Conservation (phyloP, 177 flowering plant genomes). For the Vitis hybrid region DNA sequence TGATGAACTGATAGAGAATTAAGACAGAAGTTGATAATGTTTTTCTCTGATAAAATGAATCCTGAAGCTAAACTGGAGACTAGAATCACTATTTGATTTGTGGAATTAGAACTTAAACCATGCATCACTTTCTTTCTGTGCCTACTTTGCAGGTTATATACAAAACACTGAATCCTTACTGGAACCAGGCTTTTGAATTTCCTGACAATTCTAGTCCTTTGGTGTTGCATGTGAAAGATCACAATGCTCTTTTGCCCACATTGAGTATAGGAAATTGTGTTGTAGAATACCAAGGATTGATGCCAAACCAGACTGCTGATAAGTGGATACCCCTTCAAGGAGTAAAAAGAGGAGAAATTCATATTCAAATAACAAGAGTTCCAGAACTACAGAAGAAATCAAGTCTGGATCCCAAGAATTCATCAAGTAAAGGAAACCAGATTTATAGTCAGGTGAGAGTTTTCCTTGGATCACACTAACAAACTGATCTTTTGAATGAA, state of each 20-base stretch:
- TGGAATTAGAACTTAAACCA: neutral
- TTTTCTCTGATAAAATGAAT: too few relatives aligned
- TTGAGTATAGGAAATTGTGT: conserved; percentile 88
- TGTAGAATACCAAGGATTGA: conserved; percentile 79
- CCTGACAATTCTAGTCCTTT: conserved; percentile 77
- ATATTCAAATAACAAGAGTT: conserved; percentile 64
- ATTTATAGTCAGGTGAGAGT: conserved; percentile 59
- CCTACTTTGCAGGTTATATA: conserved; percentile 55
- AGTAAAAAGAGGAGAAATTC: conserved; percentile 87
- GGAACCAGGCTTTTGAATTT: conserved; percentile 90
- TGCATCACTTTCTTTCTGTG: neutral
- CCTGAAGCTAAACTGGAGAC: too few relatives aligned
- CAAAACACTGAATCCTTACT: conserved; percentile 78
- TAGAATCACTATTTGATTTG: neutral
- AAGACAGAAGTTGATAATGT: too few relatives aligned
- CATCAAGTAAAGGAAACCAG: conserved; percentile 42
- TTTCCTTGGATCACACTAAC: neutral
- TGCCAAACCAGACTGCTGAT: conserved; percentile 74
- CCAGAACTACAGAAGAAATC: conserved; percentile 54
- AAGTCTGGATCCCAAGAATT: conserved; percentile 45
- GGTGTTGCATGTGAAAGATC: conserved; percentile 78
- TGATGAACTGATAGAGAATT: too few relatives aligned
- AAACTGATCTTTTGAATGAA: neutral
- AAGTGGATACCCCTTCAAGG: conserved; percentile 99
- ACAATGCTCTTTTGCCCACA: conserved; percentile 78